Evolutionary conservation across 768 basidiomycete species (phyloP).

Genomic region (Pleurotus platypus): DNA sequence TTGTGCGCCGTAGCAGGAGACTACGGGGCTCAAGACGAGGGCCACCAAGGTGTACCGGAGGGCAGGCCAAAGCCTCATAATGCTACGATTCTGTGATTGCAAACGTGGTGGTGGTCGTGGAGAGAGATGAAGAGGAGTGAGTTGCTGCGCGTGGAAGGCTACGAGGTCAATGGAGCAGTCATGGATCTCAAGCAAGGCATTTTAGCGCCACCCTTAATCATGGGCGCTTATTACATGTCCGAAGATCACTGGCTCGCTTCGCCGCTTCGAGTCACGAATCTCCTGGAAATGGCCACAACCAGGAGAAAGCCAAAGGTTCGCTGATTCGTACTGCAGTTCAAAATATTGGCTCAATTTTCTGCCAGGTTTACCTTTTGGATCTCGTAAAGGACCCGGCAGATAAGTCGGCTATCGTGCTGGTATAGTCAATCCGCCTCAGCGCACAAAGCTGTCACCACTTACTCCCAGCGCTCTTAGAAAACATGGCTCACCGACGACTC

Average conservation of each 20-base stretch:
- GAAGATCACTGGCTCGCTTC: no score
- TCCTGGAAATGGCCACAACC: background rate
- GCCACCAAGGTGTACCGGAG: conserved; percentile 14
- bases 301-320: background rate
- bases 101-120: background rate
- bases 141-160: background rate
- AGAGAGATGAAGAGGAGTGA: background rate
- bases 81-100: background rate
- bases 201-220: no score
- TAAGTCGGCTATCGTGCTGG: conserved; percentile 63
- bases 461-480: conserved; percentile 43
- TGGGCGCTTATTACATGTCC: no score
- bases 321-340: background rate
- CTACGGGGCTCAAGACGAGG: conserved; percentile 22
- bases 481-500: conserved; percentile 72
- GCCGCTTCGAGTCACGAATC: no score
- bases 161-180: background rate
- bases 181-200: background rate
- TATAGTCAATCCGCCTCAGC: conserved; percentile 24
- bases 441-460: background rate
- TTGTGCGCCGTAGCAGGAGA: conserved; percentile 28
- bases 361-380: conserved; percentile 66
- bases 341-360: background rate
- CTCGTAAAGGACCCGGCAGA: conserved; percentile 49
- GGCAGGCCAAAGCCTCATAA: conserved; percentile 1